Evolutionary conservation across 2,329 filamentous ascomycete genomes (phyloP).

Genomic region (Talaromyces sp.): DNA sequence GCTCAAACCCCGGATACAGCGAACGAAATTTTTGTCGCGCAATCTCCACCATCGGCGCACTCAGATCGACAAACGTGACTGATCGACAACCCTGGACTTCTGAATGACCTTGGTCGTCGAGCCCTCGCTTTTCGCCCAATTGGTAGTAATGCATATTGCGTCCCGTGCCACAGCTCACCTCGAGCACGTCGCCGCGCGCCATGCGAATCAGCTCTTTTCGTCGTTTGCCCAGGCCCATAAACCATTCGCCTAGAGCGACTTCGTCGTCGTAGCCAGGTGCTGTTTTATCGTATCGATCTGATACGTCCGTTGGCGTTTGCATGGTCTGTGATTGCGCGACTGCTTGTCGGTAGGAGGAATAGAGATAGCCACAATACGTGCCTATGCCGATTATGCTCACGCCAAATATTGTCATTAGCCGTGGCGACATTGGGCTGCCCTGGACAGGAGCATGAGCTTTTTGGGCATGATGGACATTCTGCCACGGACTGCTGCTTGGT

Average conservation of each 20-base stretch:
- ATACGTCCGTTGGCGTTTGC: conserved; percentile 38
- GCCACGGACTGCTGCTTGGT: background rate
- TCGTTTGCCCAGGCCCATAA: conserved; percentile 38
- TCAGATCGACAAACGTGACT: conserved; percentile 46
- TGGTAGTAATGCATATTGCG: conserved; percentile 45
- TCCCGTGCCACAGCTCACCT: conserved; percentile 49
- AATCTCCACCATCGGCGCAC: conserved; percentile 44
- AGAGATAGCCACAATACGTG: conserved; percentile 41
- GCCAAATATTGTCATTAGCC: conserved; percentile 33
- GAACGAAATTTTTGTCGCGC: conserved; percentile 40
- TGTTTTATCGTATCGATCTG: conserved; percentile 42
- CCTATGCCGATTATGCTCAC: conserved; percentile 37
- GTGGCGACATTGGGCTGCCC: conserved; percentile 22
- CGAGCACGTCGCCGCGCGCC: conserved; percentile 44
- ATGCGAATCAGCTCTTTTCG: conserved; percentile 38
- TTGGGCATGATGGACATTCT: background rate
- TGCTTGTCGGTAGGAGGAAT: conserved; percentile 38
- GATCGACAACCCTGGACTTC: conserved; percentile 33
- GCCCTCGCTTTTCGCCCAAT: conserved; percentile 30
- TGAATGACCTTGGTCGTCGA: conserved; percentile 26
- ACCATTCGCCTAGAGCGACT: conserved; percentile 40
- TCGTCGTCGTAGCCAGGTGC: conserved; percentile 42
- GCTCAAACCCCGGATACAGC: conserved; percentile 28
- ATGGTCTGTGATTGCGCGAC: conserved; percentile 28
- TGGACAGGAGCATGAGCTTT: background rate